Evolutionary conservation across 2,329 filamentous ascomycete genomes (phyloP), one percentile per base, ranked within the genome.

Genomic region (Hysterium pulicare): DNA sequence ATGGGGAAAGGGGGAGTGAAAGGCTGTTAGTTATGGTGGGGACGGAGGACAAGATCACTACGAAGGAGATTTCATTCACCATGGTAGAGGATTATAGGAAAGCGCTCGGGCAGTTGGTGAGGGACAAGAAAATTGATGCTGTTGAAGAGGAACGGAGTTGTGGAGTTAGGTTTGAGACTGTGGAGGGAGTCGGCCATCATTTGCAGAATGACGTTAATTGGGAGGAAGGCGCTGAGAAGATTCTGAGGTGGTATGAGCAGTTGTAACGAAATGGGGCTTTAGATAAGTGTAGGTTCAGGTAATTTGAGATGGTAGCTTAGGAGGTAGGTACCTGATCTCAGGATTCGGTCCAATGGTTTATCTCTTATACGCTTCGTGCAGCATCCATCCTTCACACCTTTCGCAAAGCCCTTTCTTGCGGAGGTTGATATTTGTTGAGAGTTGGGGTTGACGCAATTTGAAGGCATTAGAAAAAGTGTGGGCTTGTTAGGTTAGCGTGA

Each of bases 151-250:
- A 35, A 17, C 28, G 6, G 32, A 42, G 19, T n/a, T 44, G 41
- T 43, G 42, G 2, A 31, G 33, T 9, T 28, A 38, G 17, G 36
- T 41, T 6, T 32, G 42, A 36, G 9, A 10, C 21, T 17, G 33
- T n/a, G 9, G 57, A 39, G 9, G 71, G 70, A 1, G 71, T 78
- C 8, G 76, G 71, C 2, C 75, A 80, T 54, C 76, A 80, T 58
- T 46, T 78, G 33, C 74, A 78, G 53, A 77, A 79, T 42, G 75
- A 79, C 50, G 57, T 70, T 9, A 63, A 66, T 30, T 77, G 73
- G 72, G 60, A 75, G 41, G 54, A 66, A 2, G 76, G 75, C 1
- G 74, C 72, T 1, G 55, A 61, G 40, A 74, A 71, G 46, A 42
- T 79, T 22, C 49, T 72, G 17, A 53, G 50, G 0, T 79, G 75